Evolutionary conservation across 768 basidiomycete genomes (phyloP).

Genomic region (Suillus occidentalis): DNA sequence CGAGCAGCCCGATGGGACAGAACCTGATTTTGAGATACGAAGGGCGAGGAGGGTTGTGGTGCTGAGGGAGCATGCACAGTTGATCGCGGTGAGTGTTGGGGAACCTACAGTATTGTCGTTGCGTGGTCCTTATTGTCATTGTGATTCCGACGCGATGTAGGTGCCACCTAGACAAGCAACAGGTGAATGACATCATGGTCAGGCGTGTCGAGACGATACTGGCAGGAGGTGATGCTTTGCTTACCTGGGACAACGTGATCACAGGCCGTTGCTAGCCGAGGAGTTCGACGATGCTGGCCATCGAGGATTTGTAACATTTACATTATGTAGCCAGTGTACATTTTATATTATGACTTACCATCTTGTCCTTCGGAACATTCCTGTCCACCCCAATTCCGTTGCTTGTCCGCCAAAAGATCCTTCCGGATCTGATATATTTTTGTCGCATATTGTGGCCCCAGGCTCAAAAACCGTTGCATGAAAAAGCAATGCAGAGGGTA

Average conservation of each 20-base stretch:
- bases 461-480: rapidly evolving
- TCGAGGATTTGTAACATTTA: not conserved
- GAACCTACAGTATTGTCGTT: not conserved
- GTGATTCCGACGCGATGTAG: slow-evolving; percentile 10
- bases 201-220: slow-evolving; percentile 21
- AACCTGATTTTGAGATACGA: slow-evolving; percentile 23
- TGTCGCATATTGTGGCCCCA: no score
- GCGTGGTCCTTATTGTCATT: slow-evolving; percentile 4
- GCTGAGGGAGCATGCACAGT: slow-evolving; percentile 18
- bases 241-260: slow-evolving; percentile 11
- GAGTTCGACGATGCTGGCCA: not conserved
- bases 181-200: not conserved
- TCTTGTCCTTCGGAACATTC: not conserved
- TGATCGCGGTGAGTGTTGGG: slow-evolving; percentile 20
- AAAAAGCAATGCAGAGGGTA: no score
- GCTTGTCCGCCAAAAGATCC: not conserved
- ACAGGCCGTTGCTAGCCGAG: not conserved
- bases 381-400: not conserved
- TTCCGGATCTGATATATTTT: not conserved
- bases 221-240: slow-evolving; percentile 3
- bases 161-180: slow-evolving; percentile 23
- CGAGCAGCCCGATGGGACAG: slow-evolving; percentile 9
- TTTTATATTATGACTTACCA: not conserved
- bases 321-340: not conserved
- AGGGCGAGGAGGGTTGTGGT: slow-evolving; percentile 23